phyloP scores from a whole-genome alignment of 1,284 basidiomycete species.

The Cutaneotrichosporon cavernicola region DNA sequence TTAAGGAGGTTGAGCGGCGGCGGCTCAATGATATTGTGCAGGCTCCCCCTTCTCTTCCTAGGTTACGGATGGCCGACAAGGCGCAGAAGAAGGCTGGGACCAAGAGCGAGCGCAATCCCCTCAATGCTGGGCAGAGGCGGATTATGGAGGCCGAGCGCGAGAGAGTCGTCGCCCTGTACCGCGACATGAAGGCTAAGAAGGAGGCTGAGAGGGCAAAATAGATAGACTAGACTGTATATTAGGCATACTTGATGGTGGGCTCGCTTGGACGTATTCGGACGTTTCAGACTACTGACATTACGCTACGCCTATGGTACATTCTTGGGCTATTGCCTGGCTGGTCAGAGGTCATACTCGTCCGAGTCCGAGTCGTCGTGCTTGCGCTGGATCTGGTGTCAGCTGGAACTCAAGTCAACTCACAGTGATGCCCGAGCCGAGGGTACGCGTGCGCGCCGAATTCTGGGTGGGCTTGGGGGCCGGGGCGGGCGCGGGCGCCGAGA shows the following conservation, averaged over 20 bases:
- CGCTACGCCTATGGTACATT: slow-evolving; percentile 8
- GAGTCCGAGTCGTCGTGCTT: slow-evolving; percentile 53
- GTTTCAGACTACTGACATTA: not conserved
- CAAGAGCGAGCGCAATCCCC: slow-evolving; percentile 30
- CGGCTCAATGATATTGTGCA: slow-evolving; percentile 33
- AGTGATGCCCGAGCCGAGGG: slow-evolving; percentile 50
- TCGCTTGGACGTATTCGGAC: not conserved
- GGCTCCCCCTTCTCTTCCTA: slow-evolving; percentile 32
- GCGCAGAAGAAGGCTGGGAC: slow-evolving; percentile 5
- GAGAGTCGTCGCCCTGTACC: slow-evolving; percentile 45
- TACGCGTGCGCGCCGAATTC: slow-evolving; percentile 40
- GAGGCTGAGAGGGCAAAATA: slow-evolving; percentile 22
- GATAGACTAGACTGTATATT: slow-evolving; percentile 17
- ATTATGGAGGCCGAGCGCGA: slow-evolving; percentile 49
- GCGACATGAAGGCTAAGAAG: slow-evolving; percentile 31
- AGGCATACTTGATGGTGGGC: not conserved
- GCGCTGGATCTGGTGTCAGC: slow-evolving; percentile 46
- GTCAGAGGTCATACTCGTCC: slow-evolving; percentile 53
- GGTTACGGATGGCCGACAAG: slow-evolving; percentile 23
- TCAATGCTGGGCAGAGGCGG: slow-evolving; percentile 47
- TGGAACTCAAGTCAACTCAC: slow-evolving; percentile 29
- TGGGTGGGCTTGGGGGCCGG: slow-evolving; percentile 32
- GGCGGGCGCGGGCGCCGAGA: slow-evolving; percentile 42
- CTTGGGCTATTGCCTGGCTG: not conserved
- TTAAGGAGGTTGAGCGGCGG: slow-evolving; percentile 19